A percentile compares a stretch with the other conserved stretches of the same genome.
Conservation (phyloP, 2,329 filamentous ascomycete genomes). For the Celoporthe dispersa region DNA sequence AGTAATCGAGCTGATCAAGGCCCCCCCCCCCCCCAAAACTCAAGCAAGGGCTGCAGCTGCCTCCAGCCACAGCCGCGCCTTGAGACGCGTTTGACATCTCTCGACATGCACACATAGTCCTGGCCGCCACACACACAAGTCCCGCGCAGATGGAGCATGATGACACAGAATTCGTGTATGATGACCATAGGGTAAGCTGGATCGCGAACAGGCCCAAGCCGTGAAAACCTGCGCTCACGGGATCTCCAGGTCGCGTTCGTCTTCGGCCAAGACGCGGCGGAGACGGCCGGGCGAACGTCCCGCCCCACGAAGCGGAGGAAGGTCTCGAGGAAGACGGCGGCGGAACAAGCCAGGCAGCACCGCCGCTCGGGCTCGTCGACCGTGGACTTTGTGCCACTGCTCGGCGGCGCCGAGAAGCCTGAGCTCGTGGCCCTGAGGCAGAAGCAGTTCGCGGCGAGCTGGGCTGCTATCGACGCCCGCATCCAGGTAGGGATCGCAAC, state of each 20-base stretch:
- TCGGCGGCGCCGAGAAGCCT: constrained; percentile 58
- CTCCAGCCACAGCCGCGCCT: background rate
- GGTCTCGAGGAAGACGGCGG: constrained; percentile 46
- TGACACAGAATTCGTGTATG: constrained; percentile 39
- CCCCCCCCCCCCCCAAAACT: too few species aligned
- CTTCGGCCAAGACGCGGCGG: constrained; percentile 57
- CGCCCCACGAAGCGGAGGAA: constrained; percentile 63
- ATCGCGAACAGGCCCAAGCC: background rate
- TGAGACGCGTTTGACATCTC: background rate
- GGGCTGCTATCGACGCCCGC: constrained; percentile 65
- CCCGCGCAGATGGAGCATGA: constrained; percentile 19
- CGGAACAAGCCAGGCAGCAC: constrained; percentile 23
- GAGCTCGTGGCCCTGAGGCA: constrained; percentile 58
- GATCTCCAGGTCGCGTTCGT: constrained; percentile 62
- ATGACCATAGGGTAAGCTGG: constrained; percentile 49
- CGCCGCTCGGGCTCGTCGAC: constrained; percentile 29
- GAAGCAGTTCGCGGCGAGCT: constrained; percentile 64
- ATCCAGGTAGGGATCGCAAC: constrained; percentile 56
- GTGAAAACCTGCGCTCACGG: constrained; percentile 12
- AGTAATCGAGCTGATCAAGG: background rate
- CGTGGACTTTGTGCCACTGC: constrained; percentile 53
- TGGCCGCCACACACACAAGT: background rate
- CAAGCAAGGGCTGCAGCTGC: background rate
- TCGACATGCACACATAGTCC: background rate
- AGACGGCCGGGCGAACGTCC: constrained; percentile 36